Percentiles rank a stretch among this genome's conserved stretches.
Evolutionary conservation across 805 yeast species (phyloP).

Genomic region (Candida schatavii): DNA sequence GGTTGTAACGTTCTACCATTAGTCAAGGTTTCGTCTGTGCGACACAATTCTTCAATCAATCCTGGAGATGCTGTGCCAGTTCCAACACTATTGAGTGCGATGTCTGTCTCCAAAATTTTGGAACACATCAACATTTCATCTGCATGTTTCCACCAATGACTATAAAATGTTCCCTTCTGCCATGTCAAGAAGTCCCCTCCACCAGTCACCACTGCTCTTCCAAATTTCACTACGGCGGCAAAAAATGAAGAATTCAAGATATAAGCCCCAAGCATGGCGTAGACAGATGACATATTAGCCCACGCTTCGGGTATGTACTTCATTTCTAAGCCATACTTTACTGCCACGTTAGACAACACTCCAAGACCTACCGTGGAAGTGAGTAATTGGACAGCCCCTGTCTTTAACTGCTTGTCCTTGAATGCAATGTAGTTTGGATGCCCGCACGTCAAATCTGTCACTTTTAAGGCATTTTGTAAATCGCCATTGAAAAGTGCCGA

Average conservation of each 20-base stretch:
- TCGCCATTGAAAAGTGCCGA: conserved; percentile 57
- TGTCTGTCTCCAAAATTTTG: conserved; percentile 63
- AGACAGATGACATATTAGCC: conserved; percentile 42
- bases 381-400: conserved; percentile 29
- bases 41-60: conserved; percentile 37
- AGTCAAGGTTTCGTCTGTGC: conserved; percentile 23
- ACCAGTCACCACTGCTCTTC: conserved; percentile 32
- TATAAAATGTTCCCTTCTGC: conserved; percentile 62
- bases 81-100: conserved; percentile 48
- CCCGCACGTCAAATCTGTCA: conserved; percentile 63
- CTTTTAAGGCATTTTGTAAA: conserved; percentile 50
- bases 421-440: conserved; percentile 45
- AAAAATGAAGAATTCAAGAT: conserved; percentile 40
- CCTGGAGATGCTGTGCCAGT: conserved; percentile 33
- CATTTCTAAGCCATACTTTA: conserved; percentile 35
- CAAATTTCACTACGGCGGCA: conserved; percentile 38
- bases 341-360: conserved; percentile 40
- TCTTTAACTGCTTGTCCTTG: conserved; percentile 28
- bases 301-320: conserved; percentile 38
- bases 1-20: conserved; percentile 28
- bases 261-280: conserved; percentile 43
- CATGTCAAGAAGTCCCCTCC: conserved; percentile 59
- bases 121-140: conserved; percentile 69
- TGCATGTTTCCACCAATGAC: conserved; percentile 61
- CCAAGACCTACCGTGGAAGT: conserved; percentile 33